These are phyloP conservation scores for Pneumocystis murina DNA, from an alignment of 1,139 yeast genomes.

Conservation along the genomic window DNA sequence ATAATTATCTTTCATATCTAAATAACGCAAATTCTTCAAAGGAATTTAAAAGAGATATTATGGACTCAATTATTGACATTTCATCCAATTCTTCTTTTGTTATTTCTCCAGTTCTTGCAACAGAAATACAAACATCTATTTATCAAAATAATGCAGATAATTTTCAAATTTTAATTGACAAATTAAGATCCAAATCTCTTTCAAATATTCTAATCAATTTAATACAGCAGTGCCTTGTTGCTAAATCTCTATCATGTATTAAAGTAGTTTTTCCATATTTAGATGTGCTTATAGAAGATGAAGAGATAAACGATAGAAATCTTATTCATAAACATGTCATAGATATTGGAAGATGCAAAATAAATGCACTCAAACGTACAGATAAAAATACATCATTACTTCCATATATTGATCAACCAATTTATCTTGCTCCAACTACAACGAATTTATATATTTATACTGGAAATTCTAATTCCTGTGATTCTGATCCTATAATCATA, in stretches of 20 bases:
- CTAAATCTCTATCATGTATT: slow-evolving; percentile 31
- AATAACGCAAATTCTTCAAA: slow-evolving; percentile 23
- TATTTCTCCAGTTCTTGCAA: slow-evolving; percentile 1
- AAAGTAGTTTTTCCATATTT: slow-evolving; percentile 35
- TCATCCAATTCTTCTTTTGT: background rate
- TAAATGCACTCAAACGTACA: background rate
- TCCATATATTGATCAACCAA: slow-evolving; percentile 13
- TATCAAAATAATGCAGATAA: slow-evolving; percentile 13
- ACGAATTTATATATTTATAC: slow-evolving; percentile 33
- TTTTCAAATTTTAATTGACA: slow-evolving; percentile 3
- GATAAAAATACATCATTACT: slow-evolving; percentile 3
- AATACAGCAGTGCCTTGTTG: background rate
- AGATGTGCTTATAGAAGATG: slow-evolving; percentile 25
- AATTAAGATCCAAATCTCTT: background rate
- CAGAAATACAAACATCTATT: slow-evolving; percentile 13
- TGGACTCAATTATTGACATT: background rate
- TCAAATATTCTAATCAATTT: background rate
- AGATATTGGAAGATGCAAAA: background rate
- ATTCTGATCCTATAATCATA: slow-evolving; percentile 47
- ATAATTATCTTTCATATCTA: slow-evolving; percentile 37
- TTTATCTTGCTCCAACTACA: slow-evolving; percentile 34
- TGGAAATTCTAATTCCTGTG: slow-evolving; percentile 37
- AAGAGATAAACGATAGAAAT: slow-evolving; percentile 69
- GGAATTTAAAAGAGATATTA: slow-evolving; percentile 3
- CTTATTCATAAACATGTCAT: slow-evolving; percentile 74